Conservation (phyloP, 2,329 filamentous ascomycete species). For the Diplodia mutila region DNA sequence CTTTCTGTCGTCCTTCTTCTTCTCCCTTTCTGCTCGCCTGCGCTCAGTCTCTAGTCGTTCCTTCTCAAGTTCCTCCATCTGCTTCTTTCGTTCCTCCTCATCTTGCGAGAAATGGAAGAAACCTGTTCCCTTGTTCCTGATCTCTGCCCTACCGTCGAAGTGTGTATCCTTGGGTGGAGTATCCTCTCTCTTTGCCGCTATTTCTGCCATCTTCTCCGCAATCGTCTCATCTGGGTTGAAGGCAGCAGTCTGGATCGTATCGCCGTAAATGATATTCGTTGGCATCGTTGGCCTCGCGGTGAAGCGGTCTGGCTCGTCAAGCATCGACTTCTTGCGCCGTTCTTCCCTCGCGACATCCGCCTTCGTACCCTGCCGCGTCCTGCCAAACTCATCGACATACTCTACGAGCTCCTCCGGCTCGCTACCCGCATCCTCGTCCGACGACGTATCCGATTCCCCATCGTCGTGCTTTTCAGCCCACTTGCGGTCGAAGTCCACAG, state of each 20-base stretch:
- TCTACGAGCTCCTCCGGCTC: slow-evolving; percentile 71
- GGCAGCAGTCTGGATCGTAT: slow-evolving; percentile 79
- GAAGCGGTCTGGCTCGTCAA: slow-evolving; percentile 68
- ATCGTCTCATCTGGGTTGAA: slow-evolving; percentile 74
- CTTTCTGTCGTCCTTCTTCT: slow-evolving; percentile 59
- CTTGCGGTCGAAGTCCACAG: slow-evolving; percentile 95
- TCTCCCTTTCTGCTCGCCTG: slow-evolving; percentile 60
- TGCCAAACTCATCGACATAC: slow-evolving; percentile 89
- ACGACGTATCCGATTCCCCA: slow-evolving; percentile 47
- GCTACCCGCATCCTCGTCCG: slow-evolving; percentile 43
- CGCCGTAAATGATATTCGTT: slow-evolving; percentile 76
- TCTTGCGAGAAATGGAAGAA: slow-evolving; percentile 90
- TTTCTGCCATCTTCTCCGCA: slow-evolving; percentile 71
- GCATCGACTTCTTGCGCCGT: slow-evolving; percentile 59
- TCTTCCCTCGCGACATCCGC: slow-evolving; percentile 69
- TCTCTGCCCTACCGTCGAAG: slow-evolving; percentile 83
- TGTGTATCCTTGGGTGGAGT: slow-evolving; percentile 78
- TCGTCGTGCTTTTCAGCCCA: slow-evolving; percentile 73
- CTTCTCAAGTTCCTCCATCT: slow-evolving; percentile 75
- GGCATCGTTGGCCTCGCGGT: slow-evolving; percentile 70
- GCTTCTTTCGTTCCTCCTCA: slow-evolving; percentile 64
- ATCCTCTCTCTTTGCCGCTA: slow-evolving; percentile 78
- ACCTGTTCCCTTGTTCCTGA: slow-evolving; percentile 83
- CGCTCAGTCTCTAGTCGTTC: slow-evolving; percentile 71
- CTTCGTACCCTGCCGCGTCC: slow-evolving; percentile 73